Conservation (phyloP, 2,329 filamentous ascomycete genomes). For the Podosphaera leucotricha region DNA sequence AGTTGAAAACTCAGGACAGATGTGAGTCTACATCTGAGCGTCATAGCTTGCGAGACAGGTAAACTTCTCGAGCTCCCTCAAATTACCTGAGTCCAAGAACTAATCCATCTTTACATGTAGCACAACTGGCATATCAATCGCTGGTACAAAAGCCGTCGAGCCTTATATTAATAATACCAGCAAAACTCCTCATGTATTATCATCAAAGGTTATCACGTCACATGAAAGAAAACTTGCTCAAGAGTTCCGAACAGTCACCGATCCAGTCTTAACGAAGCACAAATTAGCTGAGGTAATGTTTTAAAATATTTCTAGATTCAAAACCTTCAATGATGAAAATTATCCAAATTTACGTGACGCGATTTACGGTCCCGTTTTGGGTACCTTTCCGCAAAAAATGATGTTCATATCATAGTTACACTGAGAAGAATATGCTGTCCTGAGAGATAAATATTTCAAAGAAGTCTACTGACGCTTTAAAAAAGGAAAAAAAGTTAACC, state of each 20-base stretch:
- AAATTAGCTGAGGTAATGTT: constrained; percentile 27
- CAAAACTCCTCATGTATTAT: constrained; percentile 28
- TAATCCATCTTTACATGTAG: not conserved
- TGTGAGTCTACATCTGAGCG: too few relatives aligned
- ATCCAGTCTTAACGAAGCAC: constrained; percentile 24
- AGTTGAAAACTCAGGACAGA: too few relatives aligned
- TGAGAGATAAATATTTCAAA: constrained; percentile 2
- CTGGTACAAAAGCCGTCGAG: constrained; percentile 16
- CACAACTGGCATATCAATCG: not conserved
- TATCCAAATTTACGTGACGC: constrained; percentile 52
- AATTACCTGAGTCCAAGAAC: not conserved
- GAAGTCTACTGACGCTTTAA: constrained; percentile 7
- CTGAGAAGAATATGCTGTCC: constrained; percentile 22
- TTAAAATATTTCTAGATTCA: not conserved
- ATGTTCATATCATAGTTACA: constrained; percentile 49
- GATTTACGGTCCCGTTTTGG: constrained; percentile 60
- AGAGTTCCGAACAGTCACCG: constrained; percentile 27
- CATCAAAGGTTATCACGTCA: constrained; percentile 24
- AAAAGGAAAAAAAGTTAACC: constrained; percentile 28
- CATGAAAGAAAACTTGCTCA: constrained; percentile 23
- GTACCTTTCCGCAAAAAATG: constrained; percentile 43
- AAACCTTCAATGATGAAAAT: constrained; percentile 46
- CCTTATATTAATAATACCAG: constrained; percentile 29
- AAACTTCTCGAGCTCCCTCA: too few relatives aligned
- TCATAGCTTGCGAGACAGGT: too few relatives aligned